These are phyloP conservation scores for Cyclotella cryptica DNA, from an alignment of 108 stramenopile species.

Conservation along the genomic window DNA sequence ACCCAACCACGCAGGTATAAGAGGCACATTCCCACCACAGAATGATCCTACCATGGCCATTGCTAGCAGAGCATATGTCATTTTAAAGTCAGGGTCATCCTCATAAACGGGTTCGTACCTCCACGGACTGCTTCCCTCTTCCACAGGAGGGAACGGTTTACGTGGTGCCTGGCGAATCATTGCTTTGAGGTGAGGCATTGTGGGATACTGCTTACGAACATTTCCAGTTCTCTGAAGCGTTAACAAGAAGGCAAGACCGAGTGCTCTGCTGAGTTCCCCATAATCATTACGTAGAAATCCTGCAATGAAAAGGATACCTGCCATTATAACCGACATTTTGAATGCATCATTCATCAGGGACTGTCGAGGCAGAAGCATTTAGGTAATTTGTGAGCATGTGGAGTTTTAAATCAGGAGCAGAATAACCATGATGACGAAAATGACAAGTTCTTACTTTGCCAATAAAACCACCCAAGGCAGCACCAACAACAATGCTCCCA, in stretches of 20 bases:
- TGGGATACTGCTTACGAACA: constrained; percentile 74
- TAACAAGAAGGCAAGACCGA: constrained; percentile 72
- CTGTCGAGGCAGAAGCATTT: constrained; percentile 14
- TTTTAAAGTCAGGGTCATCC: constrained; percentile 79
- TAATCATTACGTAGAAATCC: constrained; percentile 73
- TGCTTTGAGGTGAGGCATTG: constrained; percentile 69
- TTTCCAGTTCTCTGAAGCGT: constrained; percentile 57
- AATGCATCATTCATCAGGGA: constrained; percentile 51
- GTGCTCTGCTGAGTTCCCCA: constrained; percentile 75
- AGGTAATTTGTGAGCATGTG: neutral
- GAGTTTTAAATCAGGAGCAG: neutral
- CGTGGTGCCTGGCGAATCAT: constrained; percentile 59
- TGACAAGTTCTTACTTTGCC: constrained; percentile 58
- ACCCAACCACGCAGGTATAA: constrained; percentile 86
- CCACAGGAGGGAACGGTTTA: constrained; percentile 74
- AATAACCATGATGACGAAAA: neutral
- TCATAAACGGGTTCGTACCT: constrained; percentile 49
- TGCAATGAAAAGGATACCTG: constrained; percentile 48
- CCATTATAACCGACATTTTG: constrained; percentile 33
- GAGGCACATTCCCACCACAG: constrained; percentile 81
- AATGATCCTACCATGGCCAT: constrained; percentile 79
- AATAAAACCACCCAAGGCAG: constrained; percentile 56
- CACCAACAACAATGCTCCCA: constrained; percentile 62
- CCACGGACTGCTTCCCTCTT: constrained; percentile 69
- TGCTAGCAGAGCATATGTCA: constrained; percentile 69